Conservation (phyloP, 306 rosid species). For the Vigna reflexopilosa region DNA sequence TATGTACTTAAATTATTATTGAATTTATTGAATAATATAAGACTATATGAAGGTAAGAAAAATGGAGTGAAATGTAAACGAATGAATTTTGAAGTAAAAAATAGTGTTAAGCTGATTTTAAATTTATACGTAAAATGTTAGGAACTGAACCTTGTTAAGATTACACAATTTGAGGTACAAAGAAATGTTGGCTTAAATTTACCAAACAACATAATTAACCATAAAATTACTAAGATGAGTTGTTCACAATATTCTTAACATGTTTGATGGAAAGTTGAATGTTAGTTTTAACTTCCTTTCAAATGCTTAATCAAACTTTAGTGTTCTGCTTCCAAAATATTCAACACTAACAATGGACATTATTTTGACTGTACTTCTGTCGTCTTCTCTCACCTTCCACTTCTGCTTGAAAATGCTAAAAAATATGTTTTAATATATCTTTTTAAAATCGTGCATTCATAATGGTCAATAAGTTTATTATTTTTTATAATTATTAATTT, state of each 20-base stretch:
- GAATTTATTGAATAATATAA: too few relatives aligned
- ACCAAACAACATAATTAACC: background rate
- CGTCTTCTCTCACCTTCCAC: background rate
- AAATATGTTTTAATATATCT: background rate
- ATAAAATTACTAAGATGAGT: background rate
- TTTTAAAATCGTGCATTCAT: too few relatives aligned
- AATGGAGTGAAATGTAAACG: too few relatives aligned
- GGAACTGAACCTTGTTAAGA: too few relatives aligned
- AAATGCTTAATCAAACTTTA: background rate
- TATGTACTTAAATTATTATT: too few relatives aligned
- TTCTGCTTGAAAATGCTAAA: background rate
- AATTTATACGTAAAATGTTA: too few relatives aligned
- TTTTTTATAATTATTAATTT: background rate
- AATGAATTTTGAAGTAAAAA: too few relatives aligned
- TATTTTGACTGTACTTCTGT: conserved; percentile 3
- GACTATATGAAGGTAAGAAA: too few relatives aligned
- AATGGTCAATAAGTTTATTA: background rate
- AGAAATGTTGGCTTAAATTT: background rate
- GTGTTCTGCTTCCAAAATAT: background rate
- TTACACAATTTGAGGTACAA: background rate
- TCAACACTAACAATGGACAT: conserved; percentile 15
- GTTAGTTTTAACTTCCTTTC: background rate
- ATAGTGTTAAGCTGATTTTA: too few relatives aligned
- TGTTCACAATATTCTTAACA: background rate
- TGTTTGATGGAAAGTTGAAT: conserved; percentile 11